Evolutionary conservation across 768 basidiomycete species (phyloP), one percentile per base, ranked within the genome.

Genomic region (Rubroboletus pulcherrimus): DNA sequence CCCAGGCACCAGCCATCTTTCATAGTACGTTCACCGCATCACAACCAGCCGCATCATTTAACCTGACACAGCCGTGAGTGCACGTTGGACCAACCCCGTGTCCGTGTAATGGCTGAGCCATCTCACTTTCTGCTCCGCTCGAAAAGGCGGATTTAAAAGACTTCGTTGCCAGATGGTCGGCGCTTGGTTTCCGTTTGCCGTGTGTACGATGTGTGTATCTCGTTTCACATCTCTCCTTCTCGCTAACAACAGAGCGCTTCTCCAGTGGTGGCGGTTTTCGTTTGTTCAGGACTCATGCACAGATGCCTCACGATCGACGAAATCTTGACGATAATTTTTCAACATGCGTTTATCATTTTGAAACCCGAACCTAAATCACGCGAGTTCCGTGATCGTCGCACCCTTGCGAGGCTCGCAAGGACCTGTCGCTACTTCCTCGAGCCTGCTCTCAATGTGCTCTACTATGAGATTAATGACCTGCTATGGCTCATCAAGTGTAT

Each of bases 221-320:
- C 41, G 21, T 38, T 42, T 57, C 52, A 19, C 59, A 26, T 53
- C n/a, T 17, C 24, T 12, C 17, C 4, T 33, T 17, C 19, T 17
- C 5, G 33, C 54, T 66, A 12, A 66, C 52, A 30, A 44, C 21
- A 12, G 30, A 1, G 9, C 17, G 5, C 29, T 11, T 15, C 47
- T 5, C 17, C 37, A 68, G 66, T 64, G 53, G 53, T 53, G 50
- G 29, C 34, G 43, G 54, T 59, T 61, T 44, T 43, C 54, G 8
- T 46, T 57, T 59, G n/a, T 47, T 56, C 15, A 54, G 55, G 54
- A 62, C 64, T 62, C 61, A 70, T 71, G 68, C 68, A 70, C 62
- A 67, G 53, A 71, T 71, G 70, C 49, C 60, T 70, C 56, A 53
- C 53, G 51, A 69, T 70, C 68, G 60, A 70, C 63, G 68, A 70